Base-by-base conservation (phyloP, 1,284 basidiomycete species). In the Tilletiaria anomala region DNA sequence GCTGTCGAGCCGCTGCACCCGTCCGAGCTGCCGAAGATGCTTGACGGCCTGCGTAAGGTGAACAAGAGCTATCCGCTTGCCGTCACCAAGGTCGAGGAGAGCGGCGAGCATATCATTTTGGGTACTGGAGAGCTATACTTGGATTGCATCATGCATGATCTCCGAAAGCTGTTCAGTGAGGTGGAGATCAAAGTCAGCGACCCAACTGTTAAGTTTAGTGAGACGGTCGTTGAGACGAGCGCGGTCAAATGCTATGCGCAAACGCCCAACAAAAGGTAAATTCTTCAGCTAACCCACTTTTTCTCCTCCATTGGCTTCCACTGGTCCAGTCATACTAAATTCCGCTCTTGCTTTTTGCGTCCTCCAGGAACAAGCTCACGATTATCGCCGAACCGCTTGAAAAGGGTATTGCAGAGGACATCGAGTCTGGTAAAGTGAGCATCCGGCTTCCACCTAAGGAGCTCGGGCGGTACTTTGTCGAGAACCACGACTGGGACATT, bases 151-250 rank as follows among this genome's bases (percentile, higher is more conserved):
- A 78, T 99, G 79, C 89, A 97, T 65, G 93, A 99, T 70, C 71
- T 99, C 50, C 76, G 93, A 47, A 77, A 77, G 49, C 67, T 97
- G 50, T 99, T 93, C 71, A 79, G 84, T 35, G 93, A 97, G 72
- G 94, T 97, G 55, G 93, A 99, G 75, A 94, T 99, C 74, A 96
- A 97, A 72, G 88, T 97, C 12, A 94, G 88, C 22, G 93, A 99
- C 72, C 93, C 93, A 1, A 88, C 96, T 21, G 93, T 89, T 19
- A 86, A 88, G 65, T 97, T 99, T 72, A 85, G 86, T 64, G 93
- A 99, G 72, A 99, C 93, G 10, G 93, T 97, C 15, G 74, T 97
- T 47, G 93, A 99, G 72, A 97, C 93, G 21, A 89, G 84, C 53
- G 89, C 89, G 5, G 72, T 99, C 54, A 97, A 96, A 70, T 96